Conservation (phyloP, 495 filamentous ascomycete genomes). For the Penicillium parvum region DNA sequence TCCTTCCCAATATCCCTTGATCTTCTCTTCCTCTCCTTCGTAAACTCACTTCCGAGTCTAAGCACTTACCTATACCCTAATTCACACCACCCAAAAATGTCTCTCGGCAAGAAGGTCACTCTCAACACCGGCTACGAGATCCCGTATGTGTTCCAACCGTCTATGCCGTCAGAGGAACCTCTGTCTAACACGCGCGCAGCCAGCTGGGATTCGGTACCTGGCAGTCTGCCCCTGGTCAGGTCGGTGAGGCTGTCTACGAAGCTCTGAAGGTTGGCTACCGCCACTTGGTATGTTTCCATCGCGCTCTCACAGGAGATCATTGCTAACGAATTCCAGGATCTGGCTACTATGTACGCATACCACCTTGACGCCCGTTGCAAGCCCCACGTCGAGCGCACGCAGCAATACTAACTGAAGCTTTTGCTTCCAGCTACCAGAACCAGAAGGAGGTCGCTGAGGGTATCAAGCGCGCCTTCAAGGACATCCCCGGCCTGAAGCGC, state of each 20-base stretch:
- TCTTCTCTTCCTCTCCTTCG: slow-evolving; percentile 4
- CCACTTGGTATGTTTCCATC: slow-evolving; percentile 38
- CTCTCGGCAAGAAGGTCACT: slow-evolving; percentile 44
- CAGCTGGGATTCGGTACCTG: slow-evolving; percentile 54
- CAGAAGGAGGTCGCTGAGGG: slow-evolving; percentile 44
- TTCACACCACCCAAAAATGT: slow-evolving; percentile 24
- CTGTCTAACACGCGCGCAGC: slow-evolving; percentile 19
- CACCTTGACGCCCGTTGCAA: neutral
- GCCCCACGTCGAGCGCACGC: neutral
- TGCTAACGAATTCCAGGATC: slow-evolving; percentile 31
- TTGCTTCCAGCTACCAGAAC: slow-evolving; percentile 41
- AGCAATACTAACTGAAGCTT: slow-evolving; percentile 42
- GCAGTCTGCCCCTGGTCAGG: slow-evolving; percentile 51
- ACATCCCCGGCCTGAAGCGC: slow-evolving; percentile 46
- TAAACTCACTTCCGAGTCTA: neutral
- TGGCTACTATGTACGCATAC: slow-evolving; percentile 39
- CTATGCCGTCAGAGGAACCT: neutral
- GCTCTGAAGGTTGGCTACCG: slow-evolving; percentile 54
- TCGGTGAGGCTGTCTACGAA: slow-evolving; percentile 49
- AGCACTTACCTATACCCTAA: neutral
- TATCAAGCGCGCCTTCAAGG: slow-evolving; percentile 44
- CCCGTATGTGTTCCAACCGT: slow-evolving; percentile 31
- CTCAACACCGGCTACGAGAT: slow-evolving; percentile 42
- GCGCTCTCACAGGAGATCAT: neutral
- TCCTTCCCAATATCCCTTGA: no score